These are phyloP conservation scores for Penicillium sp. DNA, from an alignment of 2,329 filamentous ascomycete genomes.

Conservation along the genomic window DNA sequence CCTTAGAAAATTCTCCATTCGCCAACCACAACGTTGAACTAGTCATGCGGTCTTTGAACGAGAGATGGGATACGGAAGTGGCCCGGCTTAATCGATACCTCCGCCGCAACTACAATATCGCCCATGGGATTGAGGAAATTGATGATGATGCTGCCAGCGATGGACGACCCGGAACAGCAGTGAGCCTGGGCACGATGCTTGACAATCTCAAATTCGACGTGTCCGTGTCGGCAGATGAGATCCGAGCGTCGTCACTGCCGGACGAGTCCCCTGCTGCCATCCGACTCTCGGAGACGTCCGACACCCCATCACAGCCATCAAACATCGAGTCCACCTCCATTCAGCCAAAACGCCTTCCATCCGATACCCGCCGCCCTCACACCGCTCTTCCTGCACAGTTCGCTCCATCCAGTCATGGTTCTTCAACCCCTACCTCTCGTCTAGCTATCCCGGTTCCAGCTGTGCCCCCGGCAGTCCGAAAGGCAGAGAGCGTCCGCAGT, in stretches of 20 bases:
- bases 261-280: slow-evolving; percentile 13
- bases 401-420: slow-evolving; percentile 24
- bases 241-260: slow-evolving; percentile 19
- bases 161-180: slow-evolving; percentile 39
- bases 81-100: slow-evolving; percentile 45
- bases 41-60: slow-evolving; percentile 41
- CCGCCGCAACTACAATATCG: slow-evolving; percentile 45
- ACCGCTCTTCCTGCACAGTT: slow-evolving; percentile 26
- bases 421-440: slow-evolving; percentile 20
- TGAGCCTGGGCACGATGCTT: slow-evolving; percentile 39
- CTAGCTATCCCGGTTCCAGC: slow-evolving; percentile 35
- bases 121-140: slow-evolving; percentile 33
- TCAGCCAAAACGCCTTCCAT: slow-evolving; percentile 20
- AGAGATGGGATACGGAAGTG: slow-evolving; percentile 48
- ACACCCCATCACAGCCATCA: slow-evolving; percentile 13
- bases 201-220: slow-evolving; percentile 39
- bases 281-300: slow-evolving; percentile 15
- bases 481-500: slow-evolving; percentile 38
- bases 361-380: slow-evolving; percentile 23
- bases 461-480: slow-evolving; percentile 25
- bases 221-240: slow-evolving; percentile 30
- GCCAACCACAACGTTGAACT: slow-evolving; percentile 41
- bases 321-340: slow-evolving; percentile 10
- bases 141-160: slow-evolving; percentile 37
- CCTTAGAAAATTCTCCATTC: slow-evolving; percentile 24